Percentiles rank a stretch among this genome's conserved stretches.
These are phyloP conservation scores for Herpetospermum pedunculosum DNA, from an alignment of 306 rosid genomes.

Conservation along the genomic window DNA sequence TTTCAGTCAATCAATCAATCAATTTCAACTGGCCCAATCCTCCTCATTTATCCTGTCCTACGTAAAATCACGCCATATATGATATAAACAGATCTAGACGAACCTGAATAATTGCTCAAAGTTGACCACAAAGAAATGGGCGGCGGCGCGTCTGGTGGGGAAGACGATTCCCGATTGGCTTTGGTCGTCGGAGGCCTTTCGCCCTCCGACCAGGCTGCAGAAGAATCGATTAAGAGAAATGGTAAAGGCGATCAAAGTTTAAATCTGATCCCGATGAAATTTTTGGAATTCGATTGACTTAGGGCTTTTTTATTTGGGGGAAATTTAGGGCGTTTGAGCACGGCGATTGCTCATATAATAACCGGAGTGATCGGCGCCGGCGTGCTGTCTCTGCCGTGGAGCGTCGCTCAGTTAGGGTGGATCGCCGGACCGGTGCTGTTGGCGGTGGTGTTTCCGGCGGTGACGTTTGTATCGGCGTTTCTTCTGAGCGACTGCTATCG, in stretches of 20 bases:
- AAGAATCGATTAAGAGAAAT: background rate
- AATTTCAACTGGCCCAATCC: no score
- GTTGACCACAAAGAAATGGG: background rate
- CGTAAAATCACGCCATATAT: no score
- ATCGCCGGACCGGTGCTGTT: constrained; percentile 38
- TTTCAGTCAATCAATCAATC: no score
- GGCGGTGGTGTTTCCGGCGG: constrained; percentile 29
- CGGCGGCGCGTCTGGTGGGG: background rate
- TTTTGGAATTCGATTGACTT: background rate
- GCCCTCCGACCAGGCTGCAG: background rate
- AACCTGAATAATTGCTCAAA: background rate
- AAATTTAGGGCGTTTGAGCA: constrained; percentile 21
- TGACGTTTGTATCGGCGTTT: constrained; percentile 27
- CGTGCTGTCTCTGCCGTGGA: constrained; percentile 70
- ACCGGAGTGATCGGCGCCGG: constrained; percentile 84
- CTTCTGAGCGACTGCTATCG: constrained; percentile 47
- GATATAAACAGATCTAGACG: no score
- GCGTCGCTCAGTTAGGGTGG: constrained; percentile 75
- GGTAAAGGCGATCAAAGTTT: background rate
- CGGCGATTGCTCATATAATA: constrained; percentile 50
- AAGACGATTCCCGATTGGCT: background rate
- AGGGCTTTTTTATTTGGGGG: background rate
- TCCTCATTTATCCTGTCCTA: no score
- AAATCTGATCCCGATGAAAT: background rate
- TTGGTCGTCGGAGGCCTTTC: background rate